phyloP scores from a whole-genome alignment of 352 stramenopile genomes.

The Pythium dissimile region DNA sequence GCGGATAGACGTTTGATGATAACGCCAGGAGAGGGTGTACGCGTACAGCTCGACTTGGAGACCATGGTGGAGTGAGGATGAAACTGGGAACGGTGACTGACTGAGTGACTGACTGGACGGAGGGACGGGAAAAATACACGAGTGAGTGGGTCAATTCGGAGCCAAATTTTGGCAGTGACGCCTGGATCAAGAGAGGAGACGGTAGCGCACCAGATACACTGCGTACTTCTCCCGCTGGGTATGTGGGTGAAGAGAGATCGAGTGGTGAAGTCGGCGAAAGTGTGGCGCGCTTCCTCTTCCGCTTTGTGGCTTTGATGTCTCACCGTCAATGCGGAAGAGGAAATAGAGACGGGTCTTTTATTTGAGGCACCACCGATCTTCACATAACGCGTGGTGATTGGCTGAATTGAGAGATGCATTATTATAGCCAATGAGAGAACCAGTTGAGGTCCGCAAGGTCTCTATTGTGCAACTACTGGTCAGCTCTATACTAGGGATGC shows the following conservation, averaged over 20 bases:
- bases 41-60: slow-evolving; percentile 26
- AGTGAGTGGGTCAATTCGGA: background rate
- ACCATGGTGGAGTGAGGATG: slow-evolving; percentile 14
- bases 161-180: background rate
- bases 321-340: too few species aligned
- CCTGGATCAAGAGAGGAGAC: background rate
- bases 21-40: background rate
- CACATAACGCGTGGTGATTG: too few species aligned
- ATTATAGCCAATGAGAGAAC: too few species aligned
- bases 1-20: too few species aligned
- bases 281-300: slow-evolving; percentile 5
- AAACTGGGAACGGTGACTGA: slow-evolving; percentile 1
- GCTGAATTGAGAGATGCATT: too few species aligned
- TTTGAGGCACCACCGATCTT: too few species aligned
- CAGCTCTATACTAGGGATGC: too few species aligned
- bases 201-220: background rate
- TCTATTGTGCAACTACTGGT: too few species aligned
- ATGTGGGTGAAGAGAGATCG: background rate
- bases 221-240: too few species aligned
- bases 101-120: background rate
- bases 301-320: too few species aligned
- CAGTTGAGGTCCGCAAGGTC: too few species aligned
- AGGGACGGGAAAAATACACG: background rate
- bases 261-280: background rate
- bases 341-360: too few species aligned